Base-by-base conservation (phyloP, 2,329 filamentous ascomycete genomes). In the Chrysoporthe puriensis region DNA sequence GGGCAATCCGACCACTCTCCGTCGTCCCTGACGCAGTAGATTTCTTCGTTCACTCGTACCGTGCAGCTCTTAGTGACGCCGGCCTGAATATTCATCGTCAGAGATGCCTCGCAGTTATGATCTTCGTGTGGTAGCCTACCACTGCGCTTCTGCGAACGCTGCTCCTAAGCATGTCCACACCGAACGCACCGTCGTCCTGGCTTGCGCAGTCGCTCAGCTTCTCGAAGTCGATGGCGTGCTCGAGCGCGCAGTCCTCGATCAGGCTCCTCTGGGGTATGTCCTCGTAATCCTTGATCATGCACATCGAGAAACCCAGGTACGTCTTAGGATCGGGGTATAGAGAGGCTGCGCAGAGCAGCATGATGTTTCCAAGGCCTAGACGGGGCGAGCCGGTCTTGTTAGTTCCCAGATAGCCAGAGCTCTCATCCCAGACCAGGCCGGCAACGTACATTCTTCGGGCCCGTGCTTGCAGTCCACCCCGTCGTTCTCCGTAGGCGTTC, bases 301-400 rank as follows among this genome's bases (percentile, higher is more conserved):
- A 99, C 86, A 96, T 96, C 67, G 93, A 90, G 80, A 98, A 99
- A 70, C 95, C 95, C 32, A 99, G 88, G 74, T 91, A 94, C 71
- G 90, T 92, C 79, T 97, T 96, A 43, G 92, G 92, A 72, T 94
- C 89, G 42, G 92, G 91, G 75, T 96, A 96, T 43, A 96, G 85
- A 71, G 91, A 84, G 68, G 90, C 90, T 44, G 94, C 94, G 80
- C 96, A 99, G 62, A 99, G 90, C 77, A 97, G 91, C 78, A 99
- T 84, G 77, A 97, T 97, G 80, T 99, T 94, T 70, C 96, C 96
- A 74, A 98, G 88, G 78, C 92, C 79, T 81, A 70, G 62, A 32
- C 48, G 44, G 40, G 18, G 36, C 16, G 26, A 8, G 56, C 56
- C 56, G 40, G 36, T 60, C 13, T 42, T 44, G 57, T 60, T 43